These are phyloP conservation scores for Microcos paniculata DNA, from an alignment of 345 rosid genomes.

Conservation along the genomic window DNA sequence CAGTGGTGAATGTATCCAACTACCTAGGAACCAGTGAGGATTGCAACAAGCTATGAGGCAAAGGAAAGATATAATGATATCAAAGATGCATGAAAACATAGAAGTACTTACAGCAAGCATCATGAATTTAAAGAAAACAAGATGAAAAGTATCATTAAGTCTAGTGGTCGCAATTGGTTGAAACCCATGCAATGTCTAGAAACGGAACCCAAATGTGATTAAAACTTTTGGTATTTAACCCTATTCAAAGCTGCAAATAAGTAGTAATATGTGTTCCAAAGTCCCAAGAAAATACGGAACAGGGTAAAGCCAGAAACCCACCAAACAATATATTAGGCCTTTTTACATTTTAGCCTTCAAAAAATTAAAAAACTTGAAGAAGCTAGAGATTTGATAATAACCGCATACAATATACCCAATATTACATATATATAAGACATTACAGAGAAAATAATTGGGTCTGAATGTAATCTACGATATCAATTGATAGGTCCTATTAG, in stretches of 20 bases:
- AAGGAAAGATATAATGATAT: neutral
- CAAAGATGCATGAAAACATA: neutral
- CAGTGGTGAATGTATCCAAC: neutral
- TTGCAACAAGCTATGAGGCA: neutral
- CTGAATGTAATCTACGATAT: neutral
- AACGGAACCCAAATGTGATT: neutral
- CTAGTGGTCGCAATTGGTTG: neutral
- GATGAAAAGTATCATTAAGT: neutral
- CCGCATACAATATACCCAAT: neutral
- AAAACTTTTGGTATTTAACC: neutral
- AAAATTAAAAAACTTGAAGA: neutral
- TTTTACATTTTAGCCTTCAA: neutral
- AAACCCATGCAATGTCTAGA: neutral
- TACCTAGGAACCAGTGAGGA: neutral
- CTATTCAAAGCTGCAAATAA: neutral
- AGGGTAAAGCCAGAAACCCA: neutral
- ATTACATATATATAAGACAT: neutral
- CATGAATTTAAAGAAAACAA: neutral
- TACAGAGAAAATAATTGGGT: neutral
- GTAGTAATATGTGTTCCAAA: neutral
- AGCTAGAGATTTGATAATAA: neutral
- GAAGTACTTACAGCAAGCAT: neutral
- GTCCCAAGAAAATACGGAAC: neutral
- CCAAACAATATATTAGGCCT: neutral
- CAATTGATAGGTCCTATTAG: neutral